A percentile compares a stretch with the other conserved stretches of the same genome.
Evolutionary conservation across 2,329 filamentous ascomycete species (phyloP).

Genomic region (Coniochaeta sp.): DNA sequence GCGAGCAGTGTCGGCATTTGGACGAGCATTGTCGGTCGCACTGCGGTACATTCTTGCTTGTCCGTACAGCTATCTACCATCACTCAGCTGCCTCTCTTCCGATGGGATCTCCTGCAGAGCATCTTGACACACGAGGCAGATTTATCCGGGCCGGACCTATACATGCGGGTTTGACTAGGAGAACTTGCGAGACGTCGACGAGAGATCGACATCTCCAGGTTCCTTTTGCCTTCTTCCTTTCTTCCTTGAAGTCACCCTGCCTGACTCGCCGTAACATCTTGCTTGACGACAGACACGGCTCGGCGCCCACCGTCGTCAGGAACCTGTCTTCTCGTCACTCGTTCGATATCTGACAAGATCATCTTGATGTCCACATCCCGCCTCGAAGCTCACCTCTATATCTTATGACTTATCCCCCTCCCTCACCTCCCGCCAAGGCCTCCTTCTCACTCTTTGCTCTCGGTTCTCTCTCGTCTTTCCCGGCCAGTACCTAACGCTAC

Average conservation of each 20-base stretch:
- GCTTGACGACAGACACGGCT: constrained; percentile 5
- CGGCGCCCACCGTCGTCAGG: constrained; percentile 4
- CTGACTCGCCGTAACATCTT: neutral
- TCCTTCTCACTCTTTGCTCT: neutral
- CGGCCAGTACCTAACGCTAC: neutral
- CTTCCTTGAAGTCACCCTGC: neutral
- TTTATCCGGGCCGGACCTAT: constrained; percentile 17
- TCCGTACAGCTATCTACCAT: neutral
- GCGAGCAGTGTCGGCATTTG: neutral
- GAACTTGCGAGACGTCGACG: constrained; percentile 14
- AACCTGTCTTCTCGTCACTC: neutral
- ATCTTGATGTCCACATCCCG: neutral
- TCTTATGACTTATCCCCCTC: constrained; percentile 2
- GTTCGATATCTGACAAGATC: neutral
- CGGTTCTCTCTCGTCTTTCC: neutral
- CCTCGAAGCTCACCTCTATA: neutral
- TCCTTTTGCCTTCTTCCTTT: constrained; percentile 1
- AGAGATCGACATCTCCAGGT: constrained; percentile 12
- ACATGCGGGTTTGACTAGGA: constrained; percentile 12
- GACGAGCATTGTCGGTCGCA: neutral
- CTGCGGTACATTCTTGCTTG: neutral
- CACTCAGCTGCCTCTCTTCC: constrained; percentile 5
- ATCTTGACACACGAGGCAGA: constrained; percentile 19
- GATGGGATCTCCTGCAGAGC: constrained; percentile 11
- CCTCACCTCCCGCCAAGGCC: neutral